phyloP scores from a whole-genome alignment of 441 rosid genomes.

The Mallotus repandus region DNA sequence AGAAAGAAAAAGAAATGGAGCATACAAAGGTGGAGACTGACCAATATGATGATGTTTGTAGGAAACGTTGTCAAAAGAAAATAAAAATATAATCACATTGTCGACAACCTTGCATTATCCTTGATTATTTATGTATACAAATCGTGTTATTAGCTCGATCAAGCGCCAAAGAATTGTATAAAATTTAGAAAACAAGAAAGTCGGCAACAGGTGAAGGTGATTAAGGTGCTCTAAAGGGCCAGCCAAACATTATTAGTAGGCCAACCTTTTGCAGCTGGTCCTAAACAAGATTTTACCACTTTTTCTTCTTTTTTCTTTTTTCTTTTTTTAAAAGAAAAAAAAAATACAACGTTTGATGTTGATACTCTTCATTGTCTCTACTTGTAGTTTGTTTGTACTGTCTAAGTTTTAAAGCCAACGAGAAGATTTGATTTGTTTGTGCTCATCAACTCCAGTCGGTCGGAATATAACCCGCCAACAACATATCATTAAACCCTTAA shows the following conservation, averaged over 20 bases:
- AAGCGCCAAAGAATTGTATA: too few relatives aligned
- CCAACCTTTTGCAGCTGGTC: constrained; percentile 31
- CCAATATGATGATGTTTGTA: constrained; percentile 20
- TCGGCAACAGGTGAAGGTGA: constrained; percentile 16
- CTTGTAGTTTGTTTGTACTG: neutral
- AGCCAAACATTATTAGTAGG: constrained; percentile 35
- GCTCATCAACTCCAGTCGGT: constrained; percentile 29
- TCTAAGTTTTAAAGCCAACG: constrained; percentile 13
- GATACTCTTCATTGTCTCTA: constrained; percentile 7
- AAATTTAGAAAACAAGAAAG: neutral
- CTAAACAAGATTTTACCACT: constrained; percentile 22
- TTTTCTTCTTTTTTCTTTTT: too few relatives aligned
- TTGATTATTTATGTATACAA: too few relatives aligned
- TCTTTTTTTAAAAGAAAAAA: neutral
- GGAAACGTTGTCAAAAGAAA: constrained; percentile 5
- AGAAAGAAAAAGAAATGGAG: neutral
- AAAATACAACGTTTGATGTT: constrained; percentile 19
- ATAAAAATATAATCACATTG: neutral
- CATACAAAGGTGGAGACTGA: neutral
- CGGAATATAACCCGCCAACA: constrained; percentile 43
- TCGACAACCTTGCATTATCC: neutral
- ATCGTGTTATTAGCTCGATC: too few relatives aligned
- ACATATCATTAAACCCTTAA: constrained; percentile 20
- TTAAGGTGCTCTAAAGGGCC: constrained; percentile 25
- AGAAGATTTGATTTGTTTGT: constrained; percentile 21